Percentiles rank a stretch among this genome's conserved stretches.
These are phyloP conservation scores for Cutaneotrichosporon cutaneum DNA, from an alignment of 1,284 basidiomycete species.

Conservation along the genomic window DNA sequence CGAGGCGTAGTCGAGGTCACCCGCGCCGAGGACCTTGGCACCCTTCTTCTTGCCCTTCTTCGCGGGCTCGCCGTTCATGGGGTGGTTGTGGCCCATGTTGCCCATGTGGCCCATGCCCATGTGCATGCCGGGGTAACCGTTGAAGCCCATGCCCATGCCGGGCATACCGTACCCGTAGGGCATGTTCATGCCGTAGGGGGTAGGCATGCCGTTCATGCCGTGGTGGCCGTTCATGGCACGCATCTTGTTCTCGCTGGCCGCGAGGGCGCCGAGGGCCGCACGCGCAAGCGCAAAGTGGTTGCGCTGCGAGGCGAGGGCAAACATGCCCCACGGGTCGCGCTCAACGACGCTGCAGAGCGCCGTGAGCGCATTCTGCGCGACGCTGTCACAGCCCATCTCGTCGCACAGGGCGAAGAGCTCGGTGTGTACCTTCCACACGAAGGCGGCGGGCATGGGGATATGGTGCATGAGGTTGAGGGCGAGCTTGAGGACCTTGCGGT, in stretches of 20 bases:
- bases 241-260: slow-evolving; percentile 2
- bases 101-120: neutral
- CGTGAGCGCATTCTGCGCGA: slow-evolving; percentile 21
- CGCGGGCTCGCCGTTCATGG: neutral
- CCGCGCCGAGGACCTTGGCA: neutral
- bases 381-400: slow-evolving; percentile 10
- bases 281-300: slow-evolving; percentile 14
- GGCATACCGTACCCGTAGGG: neutral
- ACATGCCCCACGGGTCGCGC: slow-evolving; percentile 20
- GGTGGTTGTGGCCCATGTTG: neutral
- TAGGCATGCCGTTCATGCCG: neutral
- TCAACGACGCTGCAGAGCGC: slow-evolving; percentile 11
- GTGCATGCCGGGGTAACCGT: neutral
- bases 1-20: slow-evolving; percentile 4
- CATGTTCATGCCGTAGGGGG: neutral
- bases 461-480: slow-evolving; percentile 25
- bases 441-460: slow-evolving; percentile 18
- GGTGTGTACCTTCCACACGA: slow-evolving; percentile 17
- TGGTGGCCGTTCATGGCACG: neutral
- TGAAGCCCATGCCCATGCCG: neutral
- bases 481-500: slow-evolving; percentile 22
- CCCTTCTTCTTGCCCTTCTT: neutral
- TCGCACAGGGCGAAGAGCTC: slow-evolving; percentile 26
- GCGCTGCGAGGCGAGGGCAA: slow-evolving; percentile 10
- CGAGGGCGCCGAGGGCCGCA: slow-evolving; percentile 13